phyloP scores from a whole-genome alignment of 2,329 filamentous ascomycete genomes.

The Thelonectria discophora region DNA sequence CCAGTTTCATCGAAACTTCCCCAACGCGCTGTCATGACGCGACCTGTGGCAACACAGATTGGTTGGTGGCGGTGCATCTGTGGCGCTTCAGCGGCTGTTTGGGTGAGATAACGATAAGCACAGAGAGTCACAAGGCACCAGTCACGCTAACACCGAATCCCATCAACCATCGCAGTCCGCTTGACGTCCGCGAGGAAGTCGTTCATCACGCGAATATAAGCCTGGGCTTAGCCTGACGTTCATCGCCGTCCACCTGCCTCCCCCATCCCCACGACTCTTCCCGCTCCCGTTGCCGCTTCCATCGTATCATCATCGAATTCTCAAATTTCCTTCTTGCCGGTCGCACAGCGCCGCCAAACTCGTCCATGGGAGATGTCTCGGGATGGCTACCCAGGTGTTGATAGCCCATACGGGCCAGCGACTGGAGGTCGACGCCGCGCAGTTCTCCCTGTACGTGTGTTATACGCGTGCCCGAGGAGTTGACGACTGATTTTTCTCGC shows the following conservation, averaged over 20 bases:
- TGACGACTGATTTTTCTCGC: conserved; percentile 28
- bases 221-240: conserved; percentile 13
- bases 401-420: conserved; percentile 93
- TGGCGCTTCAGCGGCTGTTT: conserved; percentile 31
- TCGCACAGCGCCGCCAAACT: conserved; percentile 41
- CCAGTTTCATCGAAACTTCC: not conserved
- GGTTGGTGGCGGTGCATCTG: conserved; percentile 28
- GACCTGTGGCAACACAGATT: not conserved
- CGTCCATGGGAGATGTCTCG: conserved; percentile 60
- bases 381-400: conserved; percentile 90
- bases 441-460: conserved; percentile 71
- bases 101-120: conserved; percentile 22
- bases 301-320: conserved; percentile 21
- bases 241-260: conserved; percentile 22
- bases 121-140: conserved; percentile 44
- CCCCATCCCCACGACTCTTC: conserved; percentile 14
- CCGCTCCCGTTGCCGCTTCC: conserved; percentile 24
- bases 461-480: not conserved
- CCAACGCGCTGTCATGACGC: conserved; percentile 4
- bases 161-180: conserved; percentile 31
- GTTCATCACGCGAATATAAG: conserved; percentile 42
- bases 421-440: conserved; percentile 78
- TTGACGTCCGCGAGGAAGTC: conserved; percentile 24
- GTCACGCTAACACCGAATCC: conserved; percentile 45
- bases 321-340: conserved; percentile 25